Evolutionary conservation across 2,329 filamentous ascomycete species (phyloP).

Genomic region (Fusarium concolor): DNA sequence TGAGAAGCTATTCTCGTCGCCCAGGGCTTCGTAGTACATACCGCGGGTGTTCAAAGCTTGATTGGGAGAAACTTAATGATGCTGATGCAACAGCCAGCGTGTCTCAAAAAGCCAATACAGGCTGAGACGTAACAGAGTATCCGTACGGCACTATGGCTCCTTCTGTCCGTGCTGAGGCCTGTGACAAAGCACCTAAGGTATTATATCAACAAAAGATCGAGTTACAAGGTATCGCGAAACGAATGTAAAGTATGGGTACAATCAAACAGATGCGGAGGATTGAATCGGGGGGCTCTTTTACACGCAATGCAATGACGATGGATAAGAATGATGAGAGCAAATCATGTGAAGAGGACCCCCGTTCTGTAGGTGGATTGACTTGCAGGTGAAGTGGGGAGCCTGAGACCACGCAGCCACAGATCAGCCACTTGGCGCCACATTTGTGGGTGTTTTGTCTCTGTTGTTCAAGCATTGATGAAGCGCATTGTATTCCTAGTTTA

Average conservation of each 20-base stretch:
- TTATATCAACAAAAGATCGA: background rate
- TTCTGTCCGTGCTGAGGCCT: slow-evolving; percentile 6
- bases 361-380: slow-evolving; percentile 6
- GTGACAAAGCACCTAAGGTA: background rate
- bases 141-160: background rate
- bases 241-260: slow-evolving; percentile 16
- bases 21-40: slow-evolving; percentile 31
- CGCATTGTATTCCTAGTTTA: no score
- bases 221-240: slow-evolving; percentile 1
- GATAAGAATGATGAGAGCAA: slow-evolving; percentile 33
- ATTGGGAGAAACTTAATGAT: slow-evolving; percentile 31
- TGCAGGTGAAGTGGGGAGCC: slow-evolving; percentile 34
- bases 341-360: slow-evolving; percentile 26
- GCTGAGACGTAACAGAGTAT: slow-evolving; percentile 18
- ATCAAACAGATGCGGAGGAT: background rate
- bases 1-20: slow-evolving; percentile 10
- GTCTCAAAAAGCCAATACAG: slow-evolving; percentile 40
- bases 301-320: slow-evolving; percentile 23
- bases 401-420: slow-evolving; percentile 4
- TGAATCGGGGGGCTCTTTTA: slow-evolving; percentile 6
- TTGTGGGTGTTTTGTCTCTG: background rate
- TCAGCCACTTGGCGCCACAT: slow-evolving; percentile 24
- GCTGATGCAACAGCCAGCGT: slow-evolving; percentile 44
- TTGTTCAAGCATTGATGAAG: no score
- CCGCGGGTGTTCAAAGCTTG: slow-evolving; percentile 22